Evolutionary conservation across 2,329 filamentous ascomycete species (phyloP).

Genomic region (Fusarium nanum): DNA sequence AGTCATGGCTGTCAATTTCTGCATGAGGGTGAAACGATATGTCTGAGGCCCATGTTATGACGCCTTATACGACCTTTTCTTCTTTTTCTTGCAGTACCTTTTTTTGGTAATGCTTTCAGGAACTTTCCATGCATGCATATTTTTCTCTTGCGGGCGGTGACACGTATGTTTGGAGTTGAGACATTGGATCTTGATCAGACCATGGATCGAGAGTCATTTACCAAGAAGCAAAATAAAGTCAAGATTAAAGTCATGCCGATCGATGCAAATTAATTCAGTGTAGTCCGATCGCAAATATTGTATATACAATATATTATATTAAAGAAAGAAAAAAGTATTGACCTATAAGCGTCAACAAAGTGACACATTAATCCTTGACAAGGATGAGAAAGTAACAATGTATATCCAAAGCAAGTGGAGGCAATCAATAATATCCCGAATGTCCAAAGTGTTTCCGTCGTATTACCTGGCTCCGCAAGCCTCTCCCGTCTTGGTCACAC

Average conservation of each 20-base stretch:
- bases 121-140: not conserved
- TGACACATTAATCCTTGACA: not conserved
- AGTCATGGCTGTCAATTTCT: not conserved
- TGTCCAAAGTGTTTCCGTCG: not conserved
- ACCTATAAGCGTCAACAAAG: not conserved
- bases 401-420: not conserved
- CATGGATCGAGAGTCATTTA: not conserved
- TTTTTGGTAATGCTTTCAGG: not conserved
- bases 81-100: not conserved
- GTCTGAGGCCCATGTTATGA: not conserved
- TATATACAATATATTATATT: not conserved
- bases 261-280: not conserved
- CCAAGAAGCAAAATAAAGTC: not conserved
- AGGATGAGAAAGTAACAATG: slow-evolving; percentile 8
- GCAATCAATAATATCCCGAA: slow-evolving; percentile 10
- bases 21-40: not conserved
- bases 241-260: not conserved
- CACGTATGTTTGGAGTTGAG: not conserved
- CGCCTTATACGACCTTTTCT: not conserved
- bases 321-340: not conserved
- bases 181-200: not conserved
- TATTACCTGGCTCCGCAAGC: slow-evolving; percentile 19
- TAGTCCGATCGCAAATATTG: not conserved
- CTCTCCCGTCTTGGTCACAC: slow-evolving; percentile 5
- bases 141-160: not conserved